These are phyloP conservation scores for Coelastrella sp. DNA, from an alignment of 139 green algal species.

Conservation along the genomic window DNA sequence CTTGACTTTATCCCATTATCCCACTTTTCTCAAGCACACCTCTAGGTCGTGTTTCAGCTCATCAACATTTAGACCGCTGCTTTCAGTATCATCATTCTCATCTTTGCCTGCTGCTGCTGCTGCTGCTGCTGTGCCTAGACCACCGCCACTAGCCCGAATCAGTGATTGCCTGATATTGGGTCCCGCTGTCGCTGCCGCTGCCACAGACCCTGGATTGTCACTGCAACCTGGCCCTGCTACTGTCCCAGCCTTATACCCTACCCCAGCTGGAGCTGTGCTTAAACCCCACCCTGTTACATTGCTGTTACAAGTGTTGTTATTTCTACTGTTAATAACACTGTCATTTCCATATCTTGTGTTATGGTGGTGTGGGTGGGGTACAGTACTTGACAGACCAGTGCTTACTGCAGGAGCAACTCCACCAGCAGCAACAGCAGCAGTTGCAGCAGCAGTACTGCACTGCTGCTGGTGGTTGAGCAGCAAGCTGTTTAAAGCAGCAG, in stretches of 20 bases:
- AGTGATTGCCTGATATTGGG: no score
- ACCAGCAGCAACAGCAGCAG: not conserved
- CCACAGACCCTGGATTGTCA: not conserved
- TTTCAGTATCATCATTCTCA: not conserved
- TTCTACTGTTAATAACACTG: not conserved
- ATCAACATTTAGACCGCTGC: not conserved
- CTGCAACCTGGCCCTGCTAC: not conserved
- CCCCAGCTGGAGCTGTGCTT: not conserved
- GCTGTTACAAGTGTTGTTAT: not conserved
- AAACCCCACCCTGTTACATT: no score
- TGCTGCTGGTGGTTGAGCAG: not conserved
- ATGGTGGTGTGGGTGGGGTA: not conserved
- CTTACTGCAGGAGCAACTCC: no score
- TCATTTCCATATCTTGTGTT: no score
- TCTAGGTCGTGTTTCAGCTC: not conserved
- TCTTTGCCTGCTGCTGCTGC: not conserved
- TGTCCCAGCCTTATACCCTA: not conserved
- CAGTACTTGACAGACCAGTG: not conserved
- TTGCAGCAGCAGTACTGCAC: not conserved
- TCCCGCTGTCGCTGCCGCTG: not conserved
- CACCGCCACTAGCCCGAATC: not conserved
- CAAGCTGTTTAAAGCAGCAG: conserved; percentile 1
- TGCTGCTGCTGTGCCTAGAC: not conserved
- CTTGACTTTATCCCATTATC: not conserved
- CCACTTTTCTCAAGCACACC: not conserved